Evolutionary conservation across 306 rosid genomes (phyloP).

Genomic region (Casuarina cunninghamiana): DNA sequence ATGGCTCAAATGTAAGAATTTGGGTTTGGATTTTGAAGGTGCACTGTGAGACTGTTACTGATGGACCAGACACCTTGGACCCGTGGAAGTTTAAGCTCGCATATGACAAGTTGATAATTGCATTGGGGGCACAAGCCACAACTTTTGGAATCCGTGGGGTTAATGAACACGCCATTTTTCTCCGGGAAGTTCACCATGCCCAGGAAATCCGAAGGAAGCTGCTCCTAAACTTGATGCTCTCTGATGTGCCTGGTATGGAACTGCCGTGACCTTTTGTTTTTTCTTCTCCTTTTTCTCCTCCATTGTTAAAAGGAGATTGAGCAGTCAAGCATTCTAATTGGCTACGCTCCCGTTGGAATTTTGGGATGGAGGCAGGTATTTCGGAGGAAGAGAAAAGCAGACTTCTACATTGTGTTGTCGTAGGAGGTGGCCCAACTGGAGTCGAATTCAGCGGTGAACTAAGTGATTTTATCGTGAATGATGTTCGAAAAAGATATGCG

Average conservation of each 20-base stretch:
- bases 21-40: slow-evolving; percentile 58
- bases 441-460: slow-evolving; percentile 99
- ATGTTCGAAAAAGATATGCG: slow-evolving; percentile 79
- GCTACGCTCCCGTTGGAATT: slow-evolving; percentile 7
- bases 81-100: slow-evolving; percentile 86
- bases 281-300: not conserved
- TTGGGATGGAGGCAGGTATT: slow-evolving; percentile 61
- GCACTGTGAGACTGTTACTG: slow-evolving; percentile 76
- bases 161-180: slow-evolving; percentile 79
- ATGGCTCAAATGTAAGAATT: slow-evolving; percentile 25
- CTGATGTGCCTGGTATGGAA: slow-evolving; percentile 79
- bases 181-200: slow-evolving; percentile 93
- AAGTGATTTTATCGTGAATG: slow-evolving; percentile 85
- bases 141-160: slow-evolving; percentile 96
- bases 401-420: slow-evolving; percentile 92
- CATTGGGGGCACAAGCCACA: slow-evolving; percentile 74
- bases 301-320: too few relatives aligned
- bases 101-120: slow-evolving; percentile 84
- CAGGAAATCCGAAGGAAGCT: slow-evolving; percentile 96
- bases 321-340: slow-evolving; percentile 1
- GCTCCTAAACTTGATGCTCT: slow-evolving; percentile 85
- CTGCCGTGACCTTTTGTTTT: not conserved
- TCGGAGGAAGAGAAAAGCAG: slow-evolving; percentile 69
- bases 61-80: slow-evolving; percentile 49
- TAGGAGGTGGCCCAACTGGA: slow-evolving; percentile 99